A percentile compares a stretch with the other conserved stretches of the same genome.
Conservation (phyloP, 305 asterid genomes). For the Stenogyne calaminthoides region DNA sequence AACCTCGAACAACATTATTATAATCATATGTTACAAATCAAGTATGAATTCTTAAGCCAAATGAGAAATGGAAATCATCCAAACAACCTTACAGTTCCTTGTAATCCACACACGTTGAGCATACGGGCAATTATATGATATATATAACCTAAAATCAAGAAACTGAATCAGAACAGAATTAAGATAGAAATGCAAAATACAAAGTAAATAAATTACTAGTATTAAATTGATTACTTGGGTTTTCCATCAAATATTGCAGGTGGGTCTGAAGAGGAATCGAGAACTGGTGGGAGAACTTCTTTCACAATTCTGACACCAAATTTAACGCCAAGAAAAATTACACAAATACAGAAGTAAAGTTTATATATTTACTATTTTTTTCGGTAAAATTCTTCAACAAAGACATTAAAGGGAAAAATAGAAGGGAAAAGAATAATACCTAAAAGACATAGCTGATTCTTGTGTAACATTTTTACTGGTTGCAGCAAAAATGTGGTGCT, state of each 20-base stretch:
- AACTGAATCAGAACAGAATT: conserved; percentile 12
- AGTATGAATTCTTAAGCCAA: not conserved
- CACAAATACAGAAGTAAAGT: not conserved
- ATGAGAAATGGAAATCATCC: conserved; percentile 8
- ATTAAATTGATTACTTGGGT: conserved; percentile 56
- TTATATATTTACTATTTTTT: not conserved
- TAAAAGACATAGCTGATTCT: conserved; percentile 39
- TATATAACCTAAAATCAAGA: conserved; percentile 65
- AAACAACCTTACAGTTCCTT: conserved; percentile 73
- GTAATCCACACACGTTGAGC: conserved; percentile 92
- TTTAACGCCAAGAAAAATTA: conserved; percentile 18
- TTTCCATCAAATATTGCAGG: conserved; percentile 85
- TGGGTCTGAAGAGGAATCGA: conserved; percentile 81
- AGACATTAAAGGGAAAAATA: not conserved
- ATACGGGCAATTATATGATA: conserved; percentile 76
- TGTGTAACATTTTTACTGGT: conserved; percentile 13
- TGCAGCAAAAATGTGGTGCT: conserved; percentile 27
- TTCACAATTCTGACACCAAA: conserved; percentile 41
- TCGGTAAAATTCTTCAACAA: not conserved
- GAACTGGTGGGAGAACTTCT: conserved; percentile 73
- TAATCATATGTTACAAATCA: not conserved
- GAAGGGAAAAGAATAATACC: conserved; percentile 36
- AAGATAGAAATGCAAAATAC: not conserved
- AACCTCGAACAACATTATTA: not conserved
- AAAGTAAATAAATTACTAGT: not conserved